These are phyloP conservation scores for Phytopythium oedochilum DNA, from an alignment of 352 stramenopile genomes.

Conservation along the genomic window DNA sequence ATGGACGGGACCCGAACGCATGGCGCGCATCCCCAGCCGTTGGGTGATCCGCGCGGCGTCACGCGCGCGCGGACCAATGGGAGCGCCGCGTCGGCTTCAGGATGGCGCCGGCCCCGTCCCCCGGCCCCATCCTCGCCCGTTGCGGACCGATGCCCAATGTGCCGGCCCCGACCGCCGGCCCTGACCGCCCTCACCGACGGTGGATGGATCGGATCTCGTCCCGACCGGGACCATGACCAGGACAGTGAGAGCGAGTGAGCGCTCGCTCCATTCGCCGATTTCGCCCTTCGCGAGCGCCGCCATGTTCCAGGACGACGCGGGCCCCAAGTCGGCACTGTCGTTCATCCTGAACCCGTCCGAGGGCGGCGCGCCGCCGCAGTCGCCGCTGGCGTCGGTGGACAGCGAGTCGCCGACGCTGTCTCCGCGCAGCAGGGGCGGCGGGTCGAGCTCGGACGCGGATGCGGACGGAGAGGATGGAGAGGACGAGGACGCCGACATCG, in stretches of 20 bases:
- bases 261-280: too few species aligned
- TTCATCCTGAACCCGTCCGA: conserved; percentile 70
- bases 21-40: neutral
- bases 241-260: too few species aligned
- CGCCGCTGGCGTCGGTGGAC: conserved; percentile 7
- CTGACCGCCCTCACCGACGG: too few species aligned
- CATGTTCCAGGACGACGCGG: conserved; percentile 34
- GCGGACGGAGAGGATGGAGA: conserved; percentile 6
- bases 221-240: too few species aligned
- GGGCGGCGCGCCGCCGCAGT: conserved; percentile 7
- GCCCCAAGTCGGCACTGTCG: conserved; percentile 46
- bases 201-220: too few species aligned
- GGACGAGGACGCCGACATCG: conserved; percentile 30
- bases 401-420: conserved; percentile 38
- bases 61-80: neutral
- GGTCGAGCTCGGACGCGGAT: conserved; percentile 24
- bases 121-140: neutral
- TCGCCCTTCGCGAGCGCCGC: too few species aligned
- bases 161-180: too few species aligned
- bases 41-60: neutral
- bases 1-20: too few species aligned
- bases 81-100: neutral
- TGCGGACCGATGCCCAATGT: neutral
- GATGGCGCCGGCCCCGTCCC: neutral
- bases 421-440: conserved; percentile 33